Evolutionary conservation across 768 basidiomycete species (phyloP), one percentile per base, ranked within the genome.

Genomic region (Leccinum broughii): DNA sequence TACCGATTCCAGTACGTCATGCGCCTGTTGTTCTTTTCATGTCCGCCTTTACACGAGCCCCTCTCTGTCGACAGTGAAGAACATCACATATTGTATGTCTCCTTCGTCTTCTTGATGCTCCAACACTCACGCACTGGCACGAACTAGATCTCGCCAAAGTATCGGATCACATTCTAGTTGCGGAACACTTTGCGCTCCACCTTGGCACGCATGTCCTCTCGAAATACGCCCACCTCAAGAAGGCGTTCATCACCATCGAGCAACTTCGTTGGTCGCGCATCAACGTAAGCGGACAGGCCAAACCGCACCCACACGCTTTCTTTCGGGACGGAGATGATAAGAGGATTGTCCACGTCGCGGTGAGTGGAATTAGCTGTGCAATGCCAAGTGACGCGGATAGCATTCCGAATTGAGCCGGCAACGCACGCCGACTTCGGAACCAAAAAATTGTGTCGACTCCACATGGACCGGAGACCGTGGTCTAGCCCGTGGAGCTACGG

Each of bases 241-340:
- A 88, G 66, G 84, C 86, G 0, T 85, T 85, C 56, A 76, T 94
- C 58, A 85, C 85, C 2, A 75, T 95, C 61, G 86, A 93, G 75
- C 84, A 90, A 66, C 83, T 94, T 55, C 85, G 90, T 49, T 98
- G 95, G 95, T 77, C 85, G 3, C 84, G 95, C 6, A 90, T 97
- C 61, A 72, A 77, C 4, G 79, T 90, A 37, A 72, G 77, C 46
- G 77, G 76, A 35, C 71, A 78, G 51, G 63, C 71, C 3, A 59
- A 79, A 61, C 78, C 78, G 2, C 95, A 98, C 72, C 72, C 83
- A 7, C 92, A 95, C 71, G 84, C 93, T 15, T 98, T 96, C 75
- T 79, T 83, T 58, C 80, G 95, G 24, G 93, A 98, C 66, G 96
- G 95, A 2, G 92, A 95, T 3, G 95, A 98, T 71, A 96, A 91